A percentile compares a stretch with the other conserved stretches of the same genome.
Evolutionary conservation across 345 rosid genomes (phyloP).

Genomic region (Camelina hispida): DNA sequence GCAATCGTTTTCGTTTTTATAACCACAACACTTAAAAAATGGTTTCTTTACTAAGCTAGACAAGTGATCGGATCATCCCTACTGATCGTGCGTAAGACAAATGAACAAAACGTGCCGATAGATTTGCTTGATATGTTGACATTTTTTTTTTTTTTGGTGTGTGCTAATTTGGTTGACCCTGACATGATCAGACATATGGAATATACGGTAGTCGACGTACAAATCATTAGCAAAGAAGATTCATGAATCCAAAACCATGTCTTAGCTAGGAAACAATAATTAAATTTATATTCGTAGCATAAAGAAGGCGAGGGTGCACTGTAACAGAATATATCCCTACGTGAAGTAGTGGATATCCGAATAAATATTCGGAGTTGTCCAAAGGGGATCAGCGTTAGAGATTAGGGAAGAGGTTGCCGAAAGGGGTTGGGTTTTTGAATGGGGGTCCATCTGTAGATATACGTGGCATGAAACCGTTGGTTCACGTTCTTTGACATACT

Average conservation of each 20-base stretch:
- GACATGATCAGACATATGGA: slow-evolving; percentile 38
- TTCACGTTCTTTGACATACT: slow-evolving; percentile 37
- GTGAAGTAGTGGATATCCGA: slow-evolving; percentile 1
- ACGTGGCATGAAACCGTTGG: slow-evolving; percentile 47
- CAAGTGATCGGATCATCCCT: slow-evolving; percentile 11
- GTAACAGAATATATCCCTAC: slow-evolving; percentile 1
- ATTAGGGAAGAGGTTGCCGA: slow-evolving; percentile 40
- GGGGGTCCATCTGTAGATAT: slow-evolving; percentile 7
- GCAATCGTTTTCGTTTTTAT: slow-evolving; percentile 32
- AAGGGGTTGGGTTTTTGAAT: slow-evolving; percentile 9
- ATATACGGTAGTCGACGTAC: slow-evolving; percentile 37
- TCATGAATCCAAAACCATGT: slow-evolving; percentile 37
- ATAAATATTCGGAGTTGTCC: slow-evolving; percentile 27
- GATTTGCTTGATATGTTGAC: slow-evolving; percentile 12
- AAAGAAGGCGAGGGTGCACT: not conserved
- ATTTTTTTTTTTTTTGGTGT: not conserved
- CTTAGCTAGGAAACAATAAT: not conserved
- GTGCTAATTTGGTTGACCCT: slow-evolving; percentile 6
- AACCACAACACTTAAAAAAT: slow-evolving; percentile 6
- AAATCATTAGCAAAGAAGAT: slow-evolving; percentile 26
- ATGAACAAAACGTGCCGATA: slow-evolving; percentile 34
- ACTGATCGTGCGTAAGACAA: slow-evolving; percentile 31
- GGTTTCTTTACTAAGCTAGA: not conserved
- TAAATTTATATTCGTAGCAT: not conserved
- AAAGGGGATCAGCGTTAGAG: not conserved